phyloP scores from a whole-genome alignment of 2,329 filamentous ascomycete genomes.

The Epichloe glyceriae region DNA sequence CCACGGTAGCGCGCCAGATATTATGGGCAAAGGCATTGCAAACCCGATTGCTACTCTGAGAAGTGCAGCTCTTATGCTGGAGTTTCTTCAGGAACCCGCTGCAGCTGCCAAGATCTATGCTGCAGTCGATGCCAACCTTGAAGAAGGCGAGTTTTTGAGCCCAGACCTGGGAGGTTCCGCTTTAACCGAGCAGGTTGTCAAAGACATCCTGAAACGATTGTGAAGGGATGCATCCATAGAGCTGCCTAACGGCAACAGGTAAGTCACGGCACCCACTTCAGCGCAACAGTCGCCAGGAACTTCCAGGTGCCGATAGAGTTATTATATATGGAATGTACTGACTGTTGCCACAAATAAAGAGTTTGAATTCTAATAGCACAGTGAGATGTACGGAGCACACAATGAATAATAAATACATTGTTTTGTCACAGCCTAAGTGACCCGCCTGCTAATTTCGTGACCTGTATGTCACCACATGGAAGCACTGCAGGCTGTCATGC shows the following conservation, averaged over 20 bases:
- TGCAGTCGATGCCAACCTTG: slow-evolving; percentile 81
- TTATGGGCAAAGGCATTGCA: slow-evolving; percentile 81
- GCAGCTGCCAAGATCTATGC: slow-evolving; percentile 84
- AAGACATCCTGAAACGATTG: slow-evolving; percentile 74
- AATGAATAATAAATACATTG: too few relatives aligned
- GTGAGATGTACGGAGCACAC: too few relatives aligned
- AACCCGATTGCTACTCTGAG: slow-evolving; percentile 94
- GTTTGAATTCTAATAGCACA: too few relatives aligned
- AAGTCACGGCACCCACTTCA: not conserved
- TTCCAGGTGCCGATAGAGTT: not conserved
- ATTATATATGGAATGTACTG: too few relatives aligned
- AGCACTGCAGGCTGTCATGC: too few relatives aligned
- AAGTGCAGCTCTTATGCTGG: slow-evolving; percentile 86
- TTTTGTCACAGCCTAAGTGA: too few relatives aligned
- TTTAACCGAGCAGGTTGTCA: slow-evolving; percentile 72
- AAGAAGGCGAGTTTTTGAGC: slow-evolving; percentile 68
- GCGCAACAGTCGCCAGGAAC: too few relatives aligned
- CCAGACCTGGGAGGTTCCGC: slow-evolving; percentile 86
- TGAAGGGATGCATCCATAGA: slow-evolving; percentile 27
- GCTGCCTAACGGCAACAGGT: not conserved
- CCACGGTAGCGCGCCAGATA: slow-evolving; percentile 92
- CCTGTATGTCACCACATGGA: too few relatives aligned
- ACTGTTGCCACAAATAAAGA: too few relatives aligned
- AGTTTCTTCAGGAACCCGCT: slow-evolving; percentile 78
- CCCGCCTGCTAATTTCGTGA: too few relatives aligned